Evolutionary conservation across 2,329 filamentous ascomycete species (phyloP).

Genomic region (Aspergillus awamori): DNA sequence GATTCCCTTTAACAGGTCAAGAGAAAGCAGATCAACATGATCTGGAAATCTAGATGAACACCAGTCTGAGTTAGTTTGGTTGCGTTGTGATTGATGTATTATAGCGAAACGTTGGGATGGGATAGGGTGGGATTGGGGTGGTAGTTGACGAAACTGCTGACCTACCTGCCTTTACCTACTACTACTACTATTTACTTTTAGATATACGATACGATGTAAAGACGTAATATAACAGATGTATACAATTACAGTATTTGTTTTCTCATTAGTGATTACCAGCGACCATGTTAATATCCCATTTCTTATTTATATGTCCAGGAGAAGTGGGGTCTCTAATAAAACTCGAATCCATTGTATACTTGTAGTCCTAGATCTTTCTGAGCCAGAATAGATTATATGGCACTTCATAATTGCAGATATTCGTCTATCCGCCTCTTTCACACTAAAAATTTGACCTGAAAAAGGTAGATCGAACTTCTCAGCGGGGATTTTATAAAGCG

Average conservation of each 20-base stretch:
- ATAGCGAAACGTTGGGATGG: background rate
- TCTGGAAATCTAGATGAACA: slow-evolving; percentile 24
- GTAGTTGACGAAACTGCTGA: background rate
- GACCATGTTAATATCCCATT: no score
- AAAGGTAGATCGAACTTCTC: no score
- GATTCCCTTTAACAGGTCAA: slow-evolving; percentile 41
- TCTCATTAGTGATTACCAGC: background rate
- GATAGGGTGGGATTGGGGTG: background rate
- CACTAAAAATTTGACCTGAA: no score
- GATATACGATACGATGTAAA: slow-evolving; percentile 3
- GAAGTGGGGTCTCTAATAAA: no score
- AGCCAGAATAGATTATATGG: no score
- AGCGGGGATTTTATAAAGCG: no score
- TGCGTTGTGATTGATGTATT: background rate
- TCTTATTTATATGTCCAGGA: no score
- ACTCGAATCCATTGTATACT: no score
- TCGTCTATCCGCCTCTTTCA: no score
- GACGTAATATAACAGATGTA: background rate
- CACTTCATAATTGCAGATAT: no score
- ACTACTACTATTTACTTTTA: background rate
- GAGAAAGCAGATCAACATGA: slow-evolving; percentile 54
- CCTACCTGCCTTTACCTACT: background rate
- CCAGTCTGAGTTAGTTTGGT: background rate
- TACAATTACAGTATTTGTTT: background rate
- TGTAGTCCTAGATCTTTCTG: no score